Evolutionary conservation across 2,329 filamentous ascomycete genomes (phyloP).

Genomic region (Arthrobotrys conoides): DNA sequence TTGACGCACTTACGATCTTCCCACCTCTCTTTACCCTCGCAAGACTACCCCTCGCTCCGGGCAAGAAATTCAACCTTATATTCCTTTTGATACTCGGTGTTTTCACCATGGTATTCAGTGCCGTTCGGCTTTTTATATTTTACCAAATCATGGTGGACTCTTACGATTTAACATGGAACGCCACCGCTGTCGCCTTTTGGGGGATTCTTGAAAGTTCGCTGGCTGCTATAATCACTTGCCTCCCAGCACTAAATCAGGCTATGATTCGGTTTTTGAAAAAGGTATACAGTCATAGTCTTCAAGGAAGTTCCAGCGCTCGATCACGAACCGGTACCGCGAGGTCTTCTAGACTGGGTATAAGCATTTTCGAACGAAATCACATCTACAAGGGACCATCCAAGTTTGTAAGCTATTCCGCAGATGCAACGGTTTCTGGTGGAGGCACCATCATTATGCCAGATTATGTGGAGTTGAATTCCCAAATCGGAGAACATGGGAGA

Average conservation of each 20-base stretch:
- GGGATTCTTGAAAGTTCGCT: conserved; percentile 49
- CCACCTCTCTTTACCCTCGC: conserved; percentile 44
- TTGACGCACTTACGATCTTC: conserved; percentile 57
- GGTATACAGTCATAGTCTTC: conserved; percentile 23
- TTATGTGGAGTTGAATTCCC: conserved; percentile 41
- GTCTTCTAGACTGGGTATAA: conserved; percentile 14
- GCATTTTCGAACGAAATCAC: conserved; percentile 42
- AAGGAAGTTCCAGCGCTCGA: neutral
- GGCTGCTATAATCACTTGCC: conserved; percentile 47
- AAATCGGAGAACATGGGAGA: neutral
- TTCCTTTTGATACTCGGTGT: conserved; percentile 46
- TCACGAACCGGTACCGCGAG: neutral
- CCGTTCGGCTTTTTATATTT: conserved; percentile 37
- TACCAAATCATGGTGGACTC: conserved; percentile 47
- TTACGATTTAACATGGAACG: conserved; percentile 53
- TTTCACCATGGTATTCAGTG: conserved; percentile 51
- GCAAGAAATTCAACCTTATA: conserved; percentile 53
- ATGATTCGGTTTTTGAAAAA: conserved; percentile 20
- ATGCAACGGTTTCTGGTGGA: conserved; percentile 38
- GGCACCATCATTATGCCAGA: conserved; percentile 20
- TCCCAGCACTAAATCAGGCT: conserved; percentile 57
- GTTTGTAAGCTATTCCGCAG: conserved; percentile 54
- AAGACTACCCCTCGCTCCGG: conserved; percentile 31
- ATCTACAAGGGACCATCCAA: conserved; percentile 52
- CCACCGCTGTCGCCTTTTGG: conserved; percentile 51